These are phyloP conservation scores for Mesembryanthemum crystallinum DNA, from an alignment of 148 eudicot genomes.

Conservation along the genomic window DNA sequence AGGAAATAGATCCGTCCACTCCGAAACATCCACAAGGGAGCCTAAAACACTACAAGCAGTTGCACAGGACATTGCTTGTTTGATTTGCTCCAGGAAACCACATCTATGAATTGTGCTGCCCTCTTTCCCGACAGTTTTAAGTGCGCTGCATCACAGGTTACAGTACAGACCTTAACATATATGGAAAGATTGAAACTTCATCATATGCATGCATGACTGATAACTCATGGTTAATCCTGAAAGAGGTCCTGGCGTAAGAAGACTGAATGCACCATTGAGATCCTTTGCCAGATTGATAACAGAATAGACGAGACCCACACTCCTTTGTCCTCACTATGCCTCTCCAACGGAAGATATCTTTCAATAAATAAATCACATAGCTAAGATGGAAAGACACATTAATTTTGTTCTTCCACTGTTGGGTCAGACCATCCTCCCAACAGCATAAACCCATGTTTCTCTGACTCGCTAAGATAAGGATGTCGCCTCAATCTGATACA, in stretches of 20 bases:
- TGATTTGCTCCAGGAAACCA: not conserved
- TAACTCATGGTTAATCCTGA: not conserved
- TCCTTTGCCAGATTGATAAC: not conserved
- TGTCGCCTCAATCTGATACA: no score
- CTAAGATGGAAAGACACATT: not conserved
- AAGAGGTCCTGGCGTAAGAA: not conserved
- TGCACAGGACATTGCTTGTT: not conserved
- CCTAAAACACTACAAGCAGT: no score
- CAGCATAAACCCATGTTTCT: not conserved
- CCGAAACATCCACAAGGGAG: no score
- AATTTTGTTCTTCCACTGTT: not conserved
- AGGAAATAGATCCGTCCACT: no score
- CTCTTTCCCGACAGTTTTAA: not conserved
- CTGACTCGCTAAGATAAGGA: no score
- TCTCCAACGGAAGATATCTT: not conserved
- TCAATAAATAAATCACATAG: not conserved
- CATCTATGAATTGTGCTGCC: not conserved
- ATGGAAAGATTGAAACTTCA: no score
- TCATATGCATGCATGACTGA: not conserved
- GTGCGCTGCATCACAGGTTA: not conserved
- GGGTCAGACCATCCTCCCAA: not conserved
- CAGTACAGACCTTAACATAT: not conserved
- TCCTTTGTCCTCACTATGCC: not conserved
- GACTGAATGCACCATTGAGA: not conserved
- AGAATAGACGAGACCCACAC: not conserved